Conservation (phyloP, 208 protist species). For the Endotrypanum monterogeii region DNA sequence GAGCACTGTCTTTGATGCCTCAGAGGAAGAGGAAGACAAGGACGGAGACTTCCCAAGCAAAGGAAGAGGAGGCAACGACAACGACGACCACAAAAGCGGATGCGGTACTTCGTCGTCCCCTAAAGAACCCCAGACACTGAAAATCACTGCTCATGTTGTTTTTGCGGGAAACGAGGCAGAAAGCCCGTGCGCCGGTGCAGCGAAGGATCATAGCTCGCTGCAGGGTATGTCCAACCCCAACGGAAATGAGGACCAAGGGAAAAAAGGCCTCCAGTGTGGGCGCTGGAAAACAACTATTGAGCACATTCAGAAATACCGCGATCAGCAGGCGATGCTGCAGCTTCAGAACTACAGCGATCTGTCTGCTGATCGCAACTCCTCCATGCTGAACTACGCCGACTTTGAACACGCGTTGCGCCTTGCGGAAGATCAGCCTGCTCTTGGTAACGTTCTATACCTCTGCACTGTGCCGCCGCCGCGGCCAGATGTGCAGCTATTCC, state of each 20-base stretch:
- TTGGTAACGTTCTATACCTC: slow-evolving; percentile 61
- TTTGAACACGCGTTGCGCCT: slow-evolving; percentile 24
- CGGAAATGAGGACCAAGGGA: neutral
- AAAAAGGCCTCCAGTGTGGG: slow-evolving; percentile 3
- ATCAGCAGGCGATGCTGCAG: slow-evolving; percentile 1
- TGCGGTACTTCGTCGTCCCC: neutral
- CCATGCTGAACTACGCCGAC: slow-evolving; percentile 10
- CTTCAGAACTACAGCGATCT: slow-evolving; percentile 2
- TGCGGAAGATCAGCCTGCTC: slow-evolving; percentile 33
- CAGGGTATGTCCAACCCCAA: too few relatives aligned
- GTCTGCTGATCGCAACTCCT: neutral
- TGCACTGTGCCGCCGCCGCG: slow-evolving; percentile 47
- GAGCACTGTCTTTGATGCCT: slow-evolving; percentile 16
- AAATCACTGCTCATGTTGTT: too few relatives aligned
- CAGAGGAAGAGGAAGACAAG: slow-evolving; percentile 15
- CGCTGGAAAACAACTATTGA: slow-evolving; percentile 10
- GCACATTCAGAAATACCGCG: slow-evolving; percentile 23
- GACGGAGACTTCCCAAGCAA: neutral
- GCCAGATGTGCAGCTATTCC: slow-evolving; percentile 63
- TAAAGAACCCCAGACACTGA: neutral
- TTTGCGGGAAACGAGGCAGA: neutral
- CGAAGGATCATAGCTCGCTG: neutral
- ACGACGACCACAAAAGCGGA: neutral
- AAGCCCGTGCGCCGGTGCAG: neutral
- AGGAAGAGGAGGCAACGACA: neutral